These are phyloP conservation scores for Pulveroboletus ravenelii DNA, from an alignment of 768 basidiomycete genomes.

Conservation along the genomic window DNA sequence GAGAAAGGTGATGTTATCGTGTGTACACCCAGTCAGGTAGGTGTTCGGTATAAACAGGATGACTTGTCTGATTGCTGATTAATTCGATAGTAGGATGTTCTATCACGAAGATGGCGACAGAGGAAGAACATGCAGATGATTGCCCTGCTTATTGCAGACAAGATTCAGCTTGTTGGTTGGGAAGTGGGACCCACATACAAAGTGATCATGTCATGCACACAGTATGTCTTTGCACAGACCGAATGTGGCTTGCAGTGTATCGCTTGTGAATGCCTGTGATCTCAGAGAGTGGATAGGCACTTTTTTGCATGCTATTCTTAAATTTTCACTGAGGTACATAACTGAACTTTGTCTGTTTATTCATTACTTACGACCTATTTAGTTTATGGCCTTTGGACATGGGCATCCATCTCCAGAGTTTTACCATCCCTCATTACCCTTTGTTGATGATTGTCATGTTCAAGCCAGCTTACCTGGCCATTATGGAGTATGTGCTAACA, in stretches of 20 bases:
- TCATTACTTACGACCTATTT: constrained; percentile 10
- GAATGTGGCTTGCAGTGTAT: constrained; percentile 92
- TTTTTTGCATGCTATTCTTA: constrained; percentile 91
- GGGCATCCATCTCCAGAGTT: constrained; percentile 96
- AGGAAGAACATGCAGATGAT: constrained; percentile 95
- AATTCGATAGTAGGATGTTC: constrained; percentile 76
- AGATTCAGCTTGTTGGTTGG: constrained; percentile 91
- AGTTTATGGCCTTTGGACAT: constrained; percentile 95
- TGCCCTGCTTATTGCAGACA: constrained; percentile 90
- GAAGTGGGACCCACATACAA: constrained; percentile 96
- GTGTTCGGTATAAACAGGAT: constrained; percentile 20
- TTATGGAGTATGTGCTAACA: constrained; percentile 77
- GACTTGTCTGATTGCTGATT: background rate
- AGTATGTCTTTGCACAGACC: constrained; percentile 92
- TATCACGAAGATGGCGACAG: constrained; percentile 94
- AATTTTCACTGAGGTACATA: constrained; percentile 84
- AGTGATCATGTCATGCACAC: constrained; percentile 94
- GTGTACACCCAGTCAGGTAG: constrained; percentile 79
- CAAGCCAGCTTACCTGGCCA: constrained; percentile 93
- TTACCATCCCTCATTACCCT: constrained; percentile 95
- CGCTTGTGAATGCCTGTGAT: constrained; percentile 92
- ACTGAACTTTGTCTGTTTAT: background rate
- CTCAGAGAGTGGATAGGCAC: constrained; percentile 98
- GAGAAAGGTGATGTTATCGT: too few relatives aligned
- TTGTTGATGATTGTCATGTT: constrained; percentile 99